phyloP scores from a whole-genome alignment of 2,329 filamentous ascomycete species.

The Colletotrichum echinochloae region DNA sequence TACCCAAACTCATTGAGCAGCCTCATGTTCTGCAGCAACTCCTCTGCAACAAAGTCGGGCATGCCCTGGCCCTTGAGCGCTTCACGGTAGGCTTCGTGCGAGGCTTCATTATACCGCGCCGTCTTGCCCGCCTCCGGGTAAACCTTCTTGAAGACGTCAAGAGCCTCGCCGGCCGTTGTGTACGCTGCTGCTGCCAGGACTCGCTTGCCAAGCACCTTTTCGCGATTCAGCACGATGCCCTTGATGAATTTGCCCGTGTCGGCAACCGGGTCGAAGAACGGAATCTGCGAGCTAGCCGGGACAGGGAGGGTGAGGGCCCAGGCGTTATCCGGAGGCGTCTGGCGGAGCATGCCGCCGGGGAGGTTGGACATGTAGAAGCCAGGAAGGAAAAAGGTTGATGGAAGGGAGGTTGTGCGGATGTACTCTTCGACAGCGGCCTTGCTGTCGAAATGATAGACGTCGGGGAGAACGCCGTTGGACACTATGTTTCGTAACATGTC shows the following conservation, averaged over 20 bases:
- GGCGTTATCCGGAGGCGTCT: slow-evolving; percentile 46
- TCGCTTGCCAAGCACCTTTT: slow-evolving; percentile 47
- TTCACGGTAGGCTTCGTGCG: slow-evolving; percentile 51
- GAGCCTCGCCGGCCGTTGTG: slow-evolving; percentile 48
- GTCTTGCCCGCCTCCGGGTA: slow-evolving; percentile 52
- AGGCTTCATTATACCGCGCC: slow-evolving; percentile 47
- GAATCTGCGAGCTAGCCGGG: slow-evolving; percentile 47
- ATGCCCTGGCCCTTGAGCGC: slow-evolving; percentile 46
- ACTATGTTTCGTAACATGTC: slow-evolving; percentile 44
- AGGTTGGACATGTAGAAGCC: slow-evolving; percentile 67
- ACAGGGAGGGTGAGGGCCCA: slow-evolving; percentile 51
- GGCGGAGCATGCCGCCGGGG: slow-evolving; percentile 45
- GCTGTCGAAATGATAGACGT: slow-evolving; percentile 66
- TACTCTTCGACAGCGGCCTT: slow-evolving; percentile 69
- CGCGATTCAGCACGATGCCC: slow-evolving; percentile 45
- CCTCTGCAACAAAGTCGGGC: slow-evolving; percentile 47
- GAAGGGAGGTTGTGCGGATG: slow-evolving; percentile 59
- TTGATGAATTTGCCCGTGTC: slow-evolving; percentile 58
- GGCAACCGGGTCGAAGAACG: slow-evolving; percentile 49
- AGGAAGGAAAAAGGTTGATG: slow-evolving; percentile 63
- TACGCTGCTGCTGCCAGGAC: slow-evolving; percentile 54
- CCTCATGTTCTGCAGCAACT: slow-evolving; percentile 58
- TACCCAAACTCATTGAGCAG: slow-evolving; percentile 57
- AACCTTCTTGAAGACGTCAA: slow-evolving; percentile 46
- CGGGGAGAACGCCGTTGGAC: slow-evolving; percentile 53